Percentiles rank a stretch among this genome's conserved stretches.
Evolutionary conservation across 768 basidiomycete genomes (phyloP).

Genomic region (Artomyces pyxidatus): DNA sequence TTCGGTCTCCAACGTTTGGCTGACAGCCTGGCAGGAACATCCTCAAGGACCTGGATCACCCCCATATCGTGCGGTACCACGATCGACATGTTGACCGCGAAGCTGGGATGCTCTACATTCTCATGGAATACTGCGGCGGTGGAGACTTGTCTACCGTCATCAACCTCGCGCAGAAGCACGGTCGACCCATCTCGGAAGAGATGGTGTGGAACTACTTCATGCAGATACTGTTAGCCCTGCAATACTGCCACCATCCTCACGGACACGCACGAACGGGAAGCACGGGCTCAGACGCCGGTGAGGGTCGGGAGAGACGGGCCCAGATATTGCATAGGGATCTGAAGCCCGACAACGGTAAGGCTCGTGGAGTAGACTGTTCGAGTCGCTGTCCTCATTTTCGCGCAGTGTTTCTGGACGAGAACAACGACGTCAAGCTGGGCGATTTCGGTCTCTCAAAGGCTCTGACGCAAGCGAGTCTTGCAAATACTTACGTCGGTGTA

Average conservation of each 20-base stretch:
- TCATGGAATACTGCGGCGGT: slow-evolving; percentile 99
- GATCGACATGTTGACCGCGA: slow-evolving; percentile 90
- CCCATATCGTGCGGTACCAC: slow-evolving; percentile 93
- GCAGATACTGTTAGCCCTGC: slow-evolving; percentile 83
- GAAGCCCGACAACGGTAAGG: slow-evolving; percentile 93
- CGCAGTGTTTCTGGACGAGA: slow-evolving; percentile 82
- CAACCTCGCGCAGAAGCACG: slow-evolving; percentile 62
- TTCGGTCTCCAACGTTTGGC: background rate
- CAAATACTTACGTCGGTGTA: slow-evolving; percentile 96
- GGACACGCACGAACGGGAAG: slow-evolving; percentile 37
- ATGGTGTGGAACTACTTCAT: slow-evolving; percentile 94
- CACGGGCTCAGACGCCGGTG: slow-evolving; percentile 24
- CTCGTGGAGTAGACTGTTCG: background rate
- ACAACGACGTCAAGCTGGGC: slow-evolving; percentile 85
- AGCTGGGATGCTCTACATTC: slow-evolving; percentile 85
- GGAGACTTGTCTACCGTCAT: slow-evolving; percentile 90
- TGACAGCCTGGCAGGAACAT: slow-evolving; percentile 60
- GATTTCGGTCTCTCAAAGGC: slow-evolving; percentile 97
- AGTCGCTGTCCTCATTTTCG: background rate
- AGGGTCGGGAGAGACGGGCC: slow-evolving; percentile 46
- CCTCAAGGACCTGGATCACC: slow-evolving; percentile 89
- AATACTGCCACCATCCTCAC: slow-evolving; percentile 86
- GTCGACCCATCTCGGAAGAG: slow-evolving; percentile 79
- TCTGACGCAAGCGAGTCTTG: slow-evolving; percentile 79
- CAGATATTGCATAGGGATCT: slow-evolving; percentile 91